Base-by-base conservation (phyloP, 108 stramenopile species). In the Nitzschia sp. region DNA sequence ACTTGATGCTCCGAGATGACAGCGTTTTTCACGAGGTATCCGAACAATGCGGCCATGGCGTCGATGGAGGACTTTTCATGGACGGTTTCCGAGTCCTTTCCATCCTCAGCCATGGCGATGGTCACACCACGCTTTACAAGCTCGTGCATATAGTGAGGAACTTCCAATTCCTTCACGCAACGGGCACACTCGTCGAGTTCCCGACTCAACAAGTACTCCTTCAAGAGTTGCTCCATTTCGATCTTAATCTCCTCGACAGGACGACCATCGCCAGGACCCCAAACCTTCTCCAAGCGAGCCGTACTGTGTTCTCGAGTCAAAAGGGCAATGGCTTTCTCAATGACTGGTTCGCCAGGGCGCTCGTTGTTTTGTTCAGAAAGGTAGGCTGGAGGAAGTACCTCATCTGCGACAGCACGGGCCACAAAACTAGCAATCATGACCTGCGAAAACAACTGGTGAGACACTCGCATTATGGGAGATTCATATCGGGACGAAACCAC, bases 201-300 rank as follows among this genome's bases (percentile, higher is more conserved):
- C 40, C 92, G 70, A 7, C 91, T 88, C 60, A 93, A 51, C 22
- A 97, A 72, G 66, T 91, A 97, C 71, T 99, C 98, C 76, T 87
- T 80, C 25, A 96, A 67, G 17, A 94, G 72, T 73, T 94, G 91
- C 61, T 96, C 92, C 84, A 97, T 94, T 15, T 76, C 88, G 9
- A 88, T 78, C 86, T 99, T 99, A 17, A 99, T 85, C 61, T 98
- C 97, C 12, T 73, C 67, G 10, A 99, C 96, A 11, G 96, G 94
- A 22, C 96, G 86, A 19, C 95, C 96, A 66, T 97, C 96, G 7
- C 96, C 96, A 7, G 97, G 95, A 7, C 98, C 98, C 98, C 97
- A 98, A 19, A 97, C 91, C 53, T 79, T 80, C 74, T 97, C 96
- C 21, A 99, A 73, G 22, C 95, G 73, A 15, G 92, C 94, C 34